These are phyloP conservation scores for Plantago lanceolata DNA, from an alignment of 305 asterid species.

Conservation along the genomic window DNA sequence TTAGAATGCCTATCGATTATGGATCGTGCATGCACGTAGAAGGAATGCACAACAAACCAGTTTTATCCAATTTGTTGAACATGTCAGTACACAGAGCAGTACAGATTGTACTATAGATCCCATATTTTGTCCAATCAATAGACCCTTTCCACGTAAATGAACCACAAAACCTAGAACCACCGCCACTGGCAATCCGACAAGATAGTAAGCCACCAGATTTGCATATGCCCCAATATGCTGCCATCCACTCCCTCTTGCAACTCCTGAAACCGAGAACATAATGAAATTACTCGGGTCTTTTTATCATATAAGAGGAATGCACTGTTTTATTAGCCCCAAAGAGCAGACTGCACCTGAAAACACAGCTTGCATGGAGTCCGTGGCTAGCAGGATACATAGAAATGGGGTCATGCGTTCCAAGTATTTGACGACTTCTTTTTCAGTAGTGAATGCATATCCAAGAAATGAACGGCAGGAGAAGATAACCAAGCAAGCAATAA, in stretches of 20 bases:
- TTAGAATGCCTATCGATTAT: not conserved
- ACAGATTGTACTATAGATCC: slow-evolving; percentile 41
- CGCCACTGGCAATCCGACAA: slow-evolving; percentile 49
- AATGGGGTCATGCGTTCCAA: slow-evolving; percentile 40
- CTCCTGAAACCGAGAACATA: slow-evolving; percentile 32
- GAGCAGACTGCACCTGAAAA: slow-evolving; percentile 48
- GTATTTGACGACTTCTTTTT: slow-evolving; percentile 47
- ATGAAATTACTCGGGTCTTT: no score
- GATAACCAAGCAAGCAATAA: slow-evolving; percentile 30
- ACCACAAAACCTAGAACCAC: slow-evolving; percentile 34
- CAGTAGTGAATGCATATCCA: slow-evolving; percentile 53
- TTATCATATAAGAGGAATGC: no score
- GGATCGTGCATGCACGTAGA: not conserved
- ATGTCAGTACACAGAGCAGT: slow-evolving; percentile 35
- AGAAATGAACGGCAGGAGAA: slow-evolving; percentile 32
- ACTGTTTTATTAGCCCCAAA: no score
- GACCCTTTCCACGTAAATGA: slow-evolving; percentile 46
- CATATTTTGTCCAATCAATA: slow-evolving; percentile 49
- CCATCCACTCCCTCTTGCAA: slow-evolving; percentile 73
- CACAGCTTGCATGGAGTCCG: slow-evolving; percentile 47
- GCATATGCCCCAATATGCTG: slow-evolving; percentile 65
- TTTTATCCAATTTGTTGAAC: slow-evolving; percentile 46
- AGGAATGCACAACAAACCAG: slow-evolving; percentile 32
- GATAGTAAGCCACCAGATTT: slow-evolving; percentile 51
- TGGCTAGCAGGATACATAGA: slow-evolving; percentile 39